These are phyloP conservation scores for Leucaena leucocephala DNA, from an alignment of 306 rosid species.

Conservation along the genomic window DNA sequence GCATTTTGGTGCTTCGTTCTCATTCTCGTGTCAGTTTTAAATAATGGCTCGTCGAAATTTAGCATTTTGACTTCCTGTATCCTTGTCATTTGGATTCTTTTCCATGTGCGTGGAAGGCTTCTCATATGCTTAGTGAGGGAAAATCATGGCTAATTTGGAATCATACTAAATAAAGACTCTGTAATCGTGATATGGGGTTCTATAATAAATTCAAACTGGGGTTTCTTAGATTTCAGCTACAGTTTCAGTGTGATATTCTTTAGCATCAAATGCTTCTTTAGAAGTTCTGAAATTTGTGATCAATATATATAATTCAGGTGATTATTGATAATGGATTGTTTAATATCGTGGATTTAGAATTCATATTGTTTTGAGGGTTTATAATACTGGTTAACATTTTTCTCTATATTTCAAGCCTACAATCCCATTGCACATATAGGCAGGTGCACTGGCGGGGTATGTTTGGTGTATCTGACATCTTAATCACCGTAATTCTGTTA, in stretches of 20 bases:
- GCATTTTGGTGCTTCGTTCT: constrained; percentile 10
- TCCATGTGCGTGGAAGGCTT: constrained; percentile 18
- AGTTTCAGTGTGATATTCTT: constrained; percentile 6
- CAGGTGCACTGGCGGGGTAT: constrained; percentile 2
- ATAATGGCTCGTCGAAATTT: constrained; percentile 30
- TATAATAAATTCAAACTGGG: background rate
- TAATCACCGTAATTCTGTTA: constrained; percentile 4
- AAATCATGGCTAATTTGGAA: constrained; percentile 24
- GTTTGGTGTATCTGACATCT: background rate
- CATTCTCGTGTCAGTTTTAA: constrained; percentile 21
- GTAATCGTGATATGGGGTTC: background rate
- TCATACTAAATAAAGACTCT: background rate
- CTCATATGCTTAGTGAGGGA: background rate
- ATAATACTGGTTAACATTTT: constrained; percentile 26
- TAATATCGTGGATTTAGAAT: background rate
- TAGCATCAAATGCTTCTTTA: constrained; percentile 1
- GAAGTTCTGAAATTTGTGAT: constrained; percentile 21
- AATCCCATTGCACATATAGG: constrained; percentile 17
- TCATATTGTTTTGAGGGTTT: constrained; percentile 16
- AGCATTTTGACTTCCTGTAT: background rate
- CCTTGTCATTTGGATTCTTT: constrained; percentile 17
- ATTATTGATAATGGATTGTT: background rate
- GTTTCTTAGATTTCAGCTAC: constrained; percentile 16
- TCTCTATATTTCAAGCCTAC: constrained; percentile 16
- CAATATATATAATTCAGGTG: background rate